Base-by-base conservation (phyloP, 2,329 filamentous ascomycete genomes). In the Grosmannia penicillata region DNA sequence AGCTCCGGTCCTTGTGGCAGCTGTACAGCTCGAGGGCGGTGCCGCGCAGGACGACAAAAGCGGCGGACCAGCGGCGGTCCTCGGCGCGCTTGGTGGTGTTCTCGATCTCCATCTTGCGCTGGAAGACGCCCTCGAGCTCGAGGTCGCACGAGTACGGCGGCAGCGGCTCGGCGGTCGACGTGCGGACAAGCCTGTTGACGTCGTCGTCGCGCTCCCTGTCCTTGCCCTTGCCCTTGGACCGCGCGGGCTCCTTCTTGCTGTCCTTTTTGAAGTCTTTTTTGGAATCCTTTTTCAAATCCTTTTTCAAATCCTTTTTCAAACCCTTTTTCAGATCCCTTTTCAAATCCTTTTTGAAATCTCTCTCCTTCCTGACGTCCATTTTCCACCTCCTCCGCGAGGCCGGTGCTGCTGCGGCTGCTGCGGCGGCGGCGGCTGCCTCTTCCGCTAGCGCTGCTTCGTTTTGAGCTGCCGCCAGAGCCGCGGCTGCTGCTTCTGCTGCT, bases 11-110 rank as follows among this genome's bases (percentile, higher is more conserved):
- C 47, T 68, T 68, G 56, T 80, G 82, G 38, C 70, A 63, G 37
- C 70, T 66, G 58, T 83, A 66, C 22, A 86, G 59, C 50, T 68
- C 70, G 46, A 86, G 65, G 29, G 76, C 69, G 1, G 81, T 85
- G 9, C 81, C 81, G 48, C 72, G 70, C 22, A 86, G 62, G 7
- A 72, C 63, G 15, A 75, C 72, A 43, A 74, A 78, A 18, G 72
- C 67, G 39, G 71, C 64, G 46, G 66, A 63, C 78, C 78, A 83
- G 46, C 72, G 70, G 31, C 76, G 67, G 48, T 76, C 67, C 44
- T 69, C 61, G 31, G 76, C 70, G 33, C 72, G 61, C 51, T 77
- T 72, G 46, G 72, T 76, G 6, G 75, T 72, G 41, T 75, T 68
- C 43, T 74, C 67, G 40, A 82, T 66, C 54, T 83, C 78, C 59